Evolutionary conservation across 306 rosid species (phyloP).

Genomic region (Sesbania bispinosa): DNA sequence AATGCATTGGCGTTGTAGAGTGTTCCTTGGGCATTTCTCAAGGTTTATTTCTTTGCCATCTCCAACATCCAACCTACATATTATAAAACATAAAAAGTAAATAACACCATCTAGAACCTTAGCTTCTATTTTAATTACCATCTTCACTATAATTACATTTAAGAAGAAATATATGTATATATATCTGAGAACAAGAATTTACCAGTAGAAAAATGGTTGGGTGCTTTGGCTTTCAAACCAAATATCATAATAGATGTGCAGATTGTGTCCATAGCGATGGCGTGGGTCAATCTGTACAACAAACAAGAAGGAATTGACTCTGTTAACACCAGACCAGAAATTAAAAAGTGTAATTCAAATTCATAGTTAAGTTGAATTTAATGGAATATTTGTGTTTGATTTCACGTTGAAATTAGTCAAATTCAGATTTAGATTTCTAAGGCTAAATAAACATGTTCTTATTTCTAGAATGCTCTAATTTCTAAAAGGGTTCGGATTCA

Average conservation of each 20-base stretch:
- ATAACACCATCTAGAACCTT: background rate
- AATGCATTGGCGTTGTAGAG: conserved; percentile 78
- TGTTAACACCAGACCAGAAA: background rate
- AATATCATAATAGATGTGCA: conserved; percentile 75
- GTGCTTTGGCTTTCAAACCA: conserved; percentile 81
- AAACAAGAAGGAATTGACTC: background rate
- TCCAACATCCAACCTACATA: conserved; percentile 81
- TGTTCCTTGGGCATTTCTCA: conserved; percentile 59
- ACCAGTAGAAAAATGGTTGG: conserved; percentile 95
- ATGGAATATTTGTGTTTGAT: too few species aligned
- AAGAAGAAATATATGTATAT: background rate
- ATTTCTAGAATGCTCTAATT: too few species aligned
- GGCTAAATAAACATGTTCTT: too few species aligned
- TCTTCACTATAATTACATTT: background rate
- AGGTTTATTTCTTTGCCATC: conserved; percentile 73
- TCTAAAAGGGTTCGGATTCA: background rate
- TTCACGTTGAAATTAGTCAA: too few species aligned
- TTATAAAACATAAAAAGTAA: conserved; percentile 10
- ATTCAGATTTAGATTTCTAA: too few species aligned
- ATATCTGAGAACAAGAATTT: conserved; percentile 13
- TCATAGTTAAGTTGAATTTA: background rate
- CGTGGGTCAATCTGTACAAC: conserved; percentile 80
- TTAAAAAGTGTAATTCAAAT: background rate
- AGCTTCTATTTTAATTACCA: background rate
- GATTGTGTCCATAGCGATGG: conserved; percentile 92